Base-by-base conservation (phyloP, 495 filamentous ascomycete species). In the Talaromyces ruber region DNA sequence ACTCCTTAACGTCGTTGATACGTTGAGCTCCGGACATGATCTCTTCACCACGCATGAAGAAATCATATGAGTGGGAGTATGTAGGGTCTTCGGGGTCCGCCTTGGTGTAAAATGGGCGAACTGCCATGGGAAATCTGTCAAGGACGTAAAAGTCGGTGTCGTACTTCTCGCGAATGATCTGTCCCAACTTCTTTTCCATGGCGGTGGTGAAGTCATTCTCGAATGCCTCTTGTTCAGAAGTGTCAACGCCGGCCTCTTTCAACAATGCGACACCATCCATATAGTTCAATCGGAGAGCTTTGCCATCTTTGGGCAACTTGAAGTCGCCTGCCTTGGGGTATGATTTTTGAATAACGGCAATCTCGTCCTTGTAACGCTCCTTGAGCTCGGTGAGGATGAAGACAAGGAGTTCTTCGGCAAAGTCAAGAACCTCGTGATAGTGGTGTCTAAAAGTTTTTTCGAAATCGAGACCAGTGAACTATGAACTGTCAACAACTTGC, bases 391-490 rank as follows among this genome's bases (percentile, higher is more conserved):
- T 84, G 81, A 98, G 93, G 67, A 98, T 96, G 74, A 89, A 83
- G 63, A 97, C 84, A 67, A 98, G 85, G 16, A 95, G 88, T 63
- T 86, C 77, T 71, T 97, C 94, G 24, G 96, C 83, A 65, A 89
- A 86, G 24, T 85, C 74, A 25, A 91, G 74, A 39, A 95, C 92
- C 72, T 98, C 94, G 71, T 89, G 84, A 77, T 97, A 98, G 74
- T 92, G 83, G 60, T 90, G 77, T 59, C 88, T 83, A 73, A 97
- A 96, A 37, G 92, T 92, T 89, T 96, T 97, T 71, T 98, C 94
- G 68, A 97, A 79, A 90, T 98, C 94, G 63, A 98, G 89, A 73
- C 94, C 94, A 50, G 90, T 91, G 76, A 96, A 98, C 80, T 82
- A 65, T 9, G 16, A 22, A 53, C 21, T 47, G 30, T 62, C 53